Conservation (phyloP, 495 filamentous ascomycete genomes). For the Daldinia decipiens region DNA sequence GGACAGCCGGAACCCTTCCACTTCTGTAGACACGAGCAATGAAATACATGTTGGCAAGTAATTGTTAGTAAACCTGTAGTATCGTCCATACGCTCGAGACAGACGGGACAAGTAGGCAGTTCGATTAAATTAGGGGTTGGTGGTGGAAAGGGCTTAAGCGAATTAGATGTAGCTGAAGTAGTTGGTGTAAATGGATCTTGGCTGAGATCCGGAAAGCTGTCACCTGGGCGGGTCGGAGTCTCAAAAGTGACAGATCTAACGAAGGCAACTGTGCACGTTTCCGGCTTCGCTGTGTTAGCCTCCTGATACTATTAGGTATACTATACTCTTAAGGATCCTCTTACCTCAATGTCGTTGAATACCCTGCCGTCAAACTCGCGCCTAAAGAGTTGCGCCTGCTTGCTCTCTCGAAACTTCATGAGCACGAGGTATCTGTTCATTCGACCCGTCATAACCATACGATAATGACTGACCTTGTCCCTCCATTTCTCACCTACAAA, state of each 20-base stretch:
- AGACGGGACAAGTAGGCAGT: slow-evolving; percentile 95
- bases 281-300: slow-evolving; percentile 69
- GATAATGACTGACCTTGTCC: slow-evolving; percentile 90
- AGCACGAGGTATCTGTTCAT: slow-evolving; percentile 96
- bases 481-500: slow-evolving; percentile 92
- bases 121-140: slow-evolving; percentile 91
- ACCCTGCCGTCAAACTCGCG: slow-evolving; percentile 92
- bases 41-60: slow-evolving; percentile 97
- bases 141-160: slow-evolving; percentile 85
- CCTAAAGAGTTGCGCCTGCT: slow-evolving; percentile 80
- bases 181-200: slow-evolving; percentile 73
- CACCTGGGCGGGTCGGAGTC: slow-evolving; percentile 54
- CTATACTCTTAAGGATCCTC: slow-evolving; percentile 39
- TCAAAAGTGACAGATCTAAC: slow-evolving; percentile 85
- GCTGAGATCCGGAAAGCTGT: slow-evolving; percentile 66
- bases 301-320: no score
- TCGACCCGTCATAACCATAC: slow-evolving; percentile 90
- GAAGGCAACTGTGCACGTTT: slow-evolving; percentile 96
- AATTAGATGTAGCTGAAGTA: slow-evolving; percentile 59
- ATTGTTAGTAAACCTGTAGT: slow-evolving; percentile 95
- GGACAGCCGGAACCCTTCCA: slow-evolving; percentile 96
- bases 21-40: slow-evolving; percentile 95
- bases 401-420: slow-evolving; percentile 88
- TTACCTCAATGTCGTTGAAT: slow-evolving; percentile 93
- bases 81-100: slow-evolving; percentile 97